These are phyloP conservation scores for Cyberlindnera mississippiensis DNA, from an alignment of 805 yeast species.

Conservation along the genomic window DNA sequence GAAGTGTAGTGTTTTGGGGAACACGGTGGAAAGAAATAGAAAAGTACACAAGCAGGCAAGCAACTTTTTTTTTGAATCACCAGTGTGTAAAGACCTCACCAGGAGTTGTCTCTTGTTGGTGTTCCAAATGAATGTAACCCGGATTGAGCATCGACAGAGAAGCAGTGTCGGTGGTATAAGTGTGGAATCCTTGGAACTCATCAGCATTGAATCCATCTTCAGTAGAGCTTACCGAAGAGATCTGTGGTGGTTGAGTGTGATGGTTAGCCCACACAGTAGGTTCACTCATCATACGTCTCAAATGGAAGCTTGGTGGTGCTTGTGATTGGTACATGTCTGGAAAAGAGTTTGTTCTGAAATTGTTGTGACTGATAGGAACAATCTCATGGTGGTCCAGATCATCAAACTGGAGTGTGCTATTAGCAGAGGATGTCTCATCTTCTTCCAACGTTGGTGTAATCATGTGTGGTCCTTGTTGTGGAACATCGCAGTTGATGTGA, in stretches of 20 bases:
- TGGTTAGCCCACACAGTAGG: constrained; percentile 9
- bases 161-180: constrained; percentile 8
- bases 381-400: constrained; percentile 13
- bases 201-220: constrained; percentile 21
- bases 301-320: constrained; percentile 10
- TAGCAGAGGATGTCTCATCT: constrained; percentile 13
- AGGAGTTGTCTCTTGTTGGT: constrained; percentile 12
- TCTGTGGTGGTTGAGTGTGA: constrained; percentile 12
- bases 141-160: constrained; percentile 18
- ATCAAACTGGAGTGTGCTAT: constrained; percentile 18
- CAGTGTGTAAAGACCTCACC: constrained; percentile 18
- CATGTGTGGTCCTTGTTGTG: constrained; percentile 9
- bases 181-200: constrained; percentile 19
- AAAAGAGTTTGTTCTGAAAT: constrained; percentile 14
- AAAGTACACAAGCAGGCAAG: background rate
- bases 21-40: background rate
- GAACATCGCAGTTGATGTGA: constrained; percentile 11
- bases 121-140: constrained; percentile 19
- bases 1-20: no score
- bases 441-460: constrained; percentile 14
- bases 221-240: background rate
- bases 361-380: constrained; percentile 15
- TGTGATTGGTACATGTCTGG: constrained; percentile 10
- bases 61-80: constrained; percentile 10
- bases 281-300: constrained; percentile 19